Conservation (phyloP, 257 asterid genomes). For the Solanum sitiens region DNA sequence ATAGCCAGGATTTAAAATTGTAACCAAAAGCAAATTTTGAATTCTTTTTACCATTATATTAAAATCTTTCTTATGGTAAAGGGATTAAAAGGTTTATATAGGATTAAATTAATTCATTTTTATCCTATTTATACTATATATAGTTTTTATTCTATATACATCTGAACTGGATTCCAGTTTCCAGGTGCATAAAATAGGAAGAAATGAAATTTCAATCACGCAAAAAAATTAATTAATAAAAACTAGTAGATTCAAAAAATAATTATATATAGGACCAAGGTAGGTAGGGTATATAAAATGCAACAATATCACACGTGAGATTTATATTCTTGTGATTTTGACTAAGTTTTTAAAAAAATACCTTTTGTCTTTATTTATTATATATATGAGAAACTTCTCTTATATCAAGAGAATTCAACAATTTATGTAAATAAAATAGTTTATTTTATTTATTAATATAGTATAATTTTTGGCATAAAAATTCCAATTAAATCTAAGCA, state of each 20-base stretch:
- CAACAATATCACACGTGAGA: not conserved
- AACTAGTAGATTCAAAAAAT: not conserved
- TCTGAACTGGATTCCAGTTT: not conserved
- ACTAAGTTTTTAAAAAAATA: too few species aligned
- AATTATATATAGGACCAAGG: not conserved
- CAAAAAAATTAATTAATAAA: not conserved
- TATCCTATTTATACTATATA: not conserved
- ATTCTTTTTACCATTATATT: not conserved
- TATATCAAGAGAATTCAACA: too few species aligned
- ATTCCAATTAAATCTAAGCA: not conserved
- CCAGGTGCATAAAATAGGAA: not conserved
- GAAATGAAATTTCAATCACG: too few species aligned
- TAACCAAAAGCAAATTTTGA: not conserved
- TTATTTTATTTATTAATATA: too few species aligned
- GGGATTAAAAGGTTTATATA: not conserved
- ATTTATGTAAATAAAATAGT: too few species aligned
- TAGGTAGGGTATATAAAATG: not conserved
- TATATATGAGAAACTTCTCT: too few species aligned
- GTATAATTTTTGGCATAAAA: too few species aligned
- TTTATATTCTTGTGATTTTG: not conserved
- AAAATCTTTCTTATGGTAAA: not conserved
- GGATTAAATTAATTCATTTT: not conserved
- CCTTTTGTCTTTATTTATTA: not conserved
- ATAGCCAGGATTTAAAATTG: not conserved
- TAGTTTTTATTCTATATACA: not conserved